phyloP scores from a whole-genome alignment of 73 alveolate species.

The Uronychia setigera region DNA sequence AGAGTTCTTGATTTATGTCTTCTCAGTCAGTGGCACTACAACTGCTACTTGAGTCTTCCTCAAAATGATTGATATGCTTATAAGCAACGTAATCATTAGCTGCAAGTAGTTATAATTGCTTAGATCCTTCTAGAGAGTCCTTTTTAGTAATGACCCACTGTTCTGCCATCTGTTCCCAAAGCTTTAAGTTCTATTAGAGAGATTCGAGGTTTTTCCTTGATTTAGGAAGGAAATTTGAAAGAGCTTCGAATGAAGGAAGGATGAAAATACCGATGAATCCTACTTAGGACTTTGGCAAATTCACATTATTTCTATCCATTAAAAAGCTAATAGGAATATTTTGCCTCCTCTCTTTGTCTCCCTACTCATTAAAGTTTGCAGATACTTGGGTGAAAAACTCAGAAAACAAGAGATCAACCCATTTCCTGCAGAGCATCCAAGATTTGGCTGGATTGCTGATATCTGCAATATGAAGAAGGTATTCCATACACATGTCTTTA shows the following conservation, averaged over 20 bases:
- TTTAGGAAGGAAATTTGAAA: slow-evolving; percentile 10
- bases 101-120: background rate
- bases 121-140: background rate
- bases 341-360: slow-evolving; percentile 86
- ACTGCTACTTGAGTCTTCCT: too few relatives aligned
- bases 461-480: slow-evolving; percentile 85
- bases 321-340: slow-evolving; percentile 80
- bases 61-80: background rate
- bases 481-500: slow-evolving; percentile 58
- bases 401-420: slow-evolving; percentile 86
- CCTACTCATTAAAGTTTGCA: slow-evolving; percentile 34
- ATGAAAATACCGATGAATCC: slow-evolving; percentile 75
- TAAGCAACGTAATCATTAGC: background rate
- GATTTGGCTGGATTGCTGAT: slow-evolving; percentile 86
- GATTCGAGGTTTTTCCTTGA: slow-evolving; percentile 1
- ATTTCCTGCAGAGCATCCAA: slow-evolving; percentile 70
- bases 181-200: background rate
- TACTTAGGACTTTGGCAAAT: slow-evolving; percentile 81
- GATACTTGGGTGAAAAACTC: slow-evolving; percentile 86
- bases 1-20: too few relatives aligned
- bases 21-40: too few relatives aligned
- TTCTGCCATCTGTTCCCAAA: slow-evolving; percentile 9
- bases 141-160: background rate
- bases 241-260: slow-evolving; percentile 65
- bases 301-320: slow-evolving; percentile 84